Percentiles rank a stretch among this genome's conserved stretches.
Evolutionary conservation across 768 basidiomycete genomes (phyloP).

Genomic region (Boletus eberwhitei): DNA sequence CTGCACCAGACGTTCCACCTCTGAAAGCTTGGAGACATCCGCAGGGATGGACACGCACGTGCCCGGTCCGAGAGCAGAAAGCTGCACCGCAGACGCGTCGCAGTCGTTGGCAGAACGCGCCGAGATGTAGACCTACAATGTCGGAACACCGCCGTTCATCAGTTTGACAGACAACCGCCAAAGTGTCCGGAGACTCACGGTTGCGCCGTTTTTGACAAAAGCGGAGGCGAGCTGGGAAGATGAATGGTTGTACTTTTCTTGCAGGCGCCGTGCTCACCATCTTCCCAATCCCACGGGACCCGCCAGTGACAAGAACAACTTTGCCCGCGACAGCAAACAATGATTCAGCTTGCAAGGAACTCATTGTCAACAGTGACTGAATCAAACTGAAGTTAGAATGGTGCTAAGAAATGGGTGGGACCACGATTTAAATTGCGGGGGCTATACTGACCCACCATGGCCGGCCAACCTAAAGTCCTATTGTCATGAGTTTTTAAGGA

Average conservation of each 20-base stretch:
- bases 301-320: conserved; percentile 62
- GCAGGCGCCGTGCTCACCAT: conserved; percentile 39
- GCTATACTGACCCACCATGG: neutral
- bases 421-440: neutral
- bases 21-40: conserved; percentile 50
- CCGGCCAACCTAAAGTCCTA: conserved; percentile 2
- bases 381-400: neutral
- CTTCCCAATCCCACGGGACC: conserved; percentile 63
- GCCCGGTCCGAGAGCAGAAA: conserved; percentile 53
- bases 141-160: neutral
- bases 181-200: conserved; percentile 31
- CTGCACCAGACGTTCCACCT: conserved; percentile 50
- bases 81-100: conserved; percentile 46
- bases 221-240: conserved; percentile 55
- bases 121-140: conserved; percentile 55
- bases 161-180: neutral
- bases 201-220: conserved; percentile 60
- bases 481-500: conserved; percentile 16
- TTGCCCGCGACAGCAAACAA: conserved; percentile 52
- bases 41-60: conserved; percentile 52
- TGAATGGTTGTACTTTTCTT: conserved; percentile 5
- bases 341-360: conserved; percentile 32
- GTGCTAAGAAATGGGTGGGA: neutral
- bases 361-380: conserved; percentile 28
- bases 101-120: conserved; percentile 54